phyloP scores from a whole-genome alignment of 805 yeast genomes.

The Saccharomyces jurei region DNA sequence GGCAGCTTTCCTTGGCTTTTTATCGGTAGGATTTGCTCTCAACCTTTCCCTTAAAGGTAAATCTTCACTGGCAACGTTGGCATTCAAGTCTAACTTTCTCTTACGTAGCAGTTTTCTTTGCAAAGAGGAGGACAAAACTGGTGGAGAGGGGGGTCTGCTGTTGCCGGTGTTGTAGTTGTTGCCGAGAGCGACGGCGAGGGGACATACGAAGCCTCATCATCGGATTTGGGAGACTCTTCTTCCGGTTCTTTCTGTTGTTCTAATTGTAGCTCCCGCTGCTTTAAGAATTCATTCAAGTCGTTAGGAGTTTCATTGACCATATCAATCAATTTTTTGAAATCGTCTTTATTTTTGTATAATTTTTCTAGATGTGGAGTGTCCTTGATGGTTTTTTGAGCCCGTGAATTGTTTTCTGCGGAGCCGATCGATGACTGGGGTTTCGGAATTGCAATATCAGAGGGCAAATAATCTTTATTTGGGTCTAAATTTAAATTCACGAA shows the following conservation, averaged over 20 bases:
- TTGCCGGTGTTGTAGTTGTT: not conserved
- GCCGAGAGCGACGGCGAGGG: not conserved
- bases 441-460: conserved; percentile 23
- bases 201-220: conserved; percentile 1
- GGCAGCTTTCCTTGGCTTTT: conserved; percentile 14
- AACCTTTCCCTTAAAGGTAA: conserved; percentile 9
- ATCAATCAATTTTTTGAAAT: conserved; percentile 21
- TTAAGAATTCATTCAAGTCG: conserved; percentile 20
- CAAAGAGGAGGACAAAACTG: not conserved
- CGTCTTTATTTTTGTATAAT: conserved; percentile 18
- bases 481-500: conserved; percentile 21
- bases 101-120: not conserved
- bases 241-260: conserved; percentile 4
- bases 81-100: not conserved
- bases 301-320: conserved; percentile 25
- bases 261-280: conserved; percentile 10
- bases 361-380: conserved; percentile 19
- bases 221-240: conserved; percentile 2
- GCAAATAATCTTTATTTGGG: conserved; percentile 23
- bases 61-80: not conserved
- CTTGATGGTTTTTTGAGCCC: not conserved
- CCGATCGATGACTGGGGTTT: not conserved
- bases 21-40: conserved; percentile 21
- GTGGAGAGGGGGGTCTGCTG: not conserved
- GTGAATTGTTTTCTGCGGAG: not conserved